Evolutionary conservation across 192 early-diverging fungal genomes (phyloP).

Genomic region (Coemansia brasiliensis): DNA sequence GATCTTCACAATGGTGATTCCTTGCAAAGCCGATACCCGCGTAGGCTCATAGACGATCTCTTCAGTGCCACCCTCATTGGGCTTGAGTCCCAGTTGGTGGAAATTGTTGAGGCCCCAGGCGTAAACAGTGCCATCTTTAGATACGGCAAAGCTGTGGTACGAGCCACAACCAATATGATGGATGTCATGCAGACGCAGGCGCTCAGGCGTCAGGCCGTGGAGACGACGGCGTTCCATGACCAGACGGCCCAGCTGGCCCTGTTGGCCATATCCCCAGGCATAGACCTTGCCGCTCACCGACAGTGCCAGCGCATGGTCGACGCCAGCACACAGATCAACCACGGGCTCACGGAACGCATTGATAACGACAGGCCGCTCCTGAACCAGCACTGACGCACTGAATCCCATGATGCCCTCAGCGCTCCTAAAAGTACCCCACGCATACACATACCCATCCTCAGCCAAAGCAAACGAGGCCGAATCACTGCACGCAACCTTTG

Average conservation of each 20-base stretch:
- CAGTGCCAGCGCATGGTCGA: slow-evolving; percentile 82
- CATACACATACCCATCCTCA: slow-evolving; percentile 75
- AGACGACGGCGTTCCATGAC: slow-evolving; percentile 72
- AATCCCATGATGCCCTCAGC: slow-evolving; percentile 87
- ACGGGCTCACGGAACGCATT: slow-evolving; percentile 63
- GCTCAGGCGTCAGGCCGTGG: slow-evolving; percentile 61
- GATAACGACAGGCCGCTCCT: slow-evolving; percentile 61
- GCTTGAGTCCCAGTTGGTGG: slow-evolving; percentile 75
- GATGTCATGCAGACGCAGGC: slow-evolving; percentile 61
- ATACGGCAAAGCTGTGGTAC: slow-evolving; percentile 83
- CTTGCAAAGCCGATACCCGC: slow-evolving; percentile 56
- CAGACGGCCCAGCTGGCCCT: slow-evolving; percentile 83
- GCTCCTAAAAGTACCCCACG: slow-evolving; percentile 85
- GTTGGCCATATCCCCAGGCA: slow-evolving; percentile 89
- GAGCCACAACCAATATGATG: slow-evolving; percentile 71
- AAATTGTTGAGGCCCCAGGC: slow-evolving; percentile 92
- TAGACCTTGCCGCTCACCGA: slow-evolving; percentile 73
- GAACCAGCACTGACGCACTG: slow-evolving; percentile 63
- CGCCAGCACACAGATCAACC: slow-evolving; percentile 77
- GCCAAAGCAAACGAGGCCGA: slow-evolving; percentile 79
- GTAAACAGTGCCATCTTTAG: slow-evolving; percentile 64
- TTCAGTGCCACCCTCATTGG: slow-evolving; percentile 39
- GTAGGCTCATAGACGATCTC: slow-evolving; percentile 61
- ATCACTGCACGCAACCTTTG: slow-evolving; percentile 81
- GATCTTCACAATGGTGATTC: slow-evolving; percentile 56